Evolutionary conservation across 345 rosid species (phyloP).

Genomic region (Gossypium raimondii): DNA sequence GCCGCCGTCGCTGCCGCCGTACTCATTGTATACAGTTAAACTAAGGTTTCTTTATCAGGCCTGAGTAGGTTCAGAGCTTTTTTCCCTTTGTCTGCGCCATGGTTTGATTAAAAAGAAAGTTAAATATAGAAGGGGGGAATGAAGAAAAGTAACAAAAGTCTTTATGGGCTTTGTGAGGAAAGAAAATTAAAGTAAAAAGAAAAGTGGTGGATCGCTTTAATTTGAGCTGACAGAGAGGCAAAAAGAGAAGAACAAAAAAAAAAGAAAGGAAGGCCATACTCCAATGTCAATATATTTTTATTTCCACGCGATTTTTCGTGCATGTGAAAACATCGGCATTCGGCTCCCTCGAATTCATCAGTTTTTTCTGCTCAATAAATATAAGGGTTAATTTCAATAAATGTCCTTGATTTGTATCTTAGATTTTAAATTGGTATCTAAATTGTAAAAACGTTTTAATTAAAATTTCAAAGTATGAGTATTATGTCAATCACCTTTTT

Average conservation of each 20-base stretch:
- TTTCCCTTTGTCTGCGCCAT: background rate
- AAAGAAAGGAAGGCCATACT: background rate
- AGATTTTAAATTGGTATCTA: too few relatives aligned
- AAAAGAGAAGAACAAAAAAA: background rate
- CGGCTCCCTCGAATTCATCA: background rate
- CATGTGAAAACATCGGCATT: background rate
- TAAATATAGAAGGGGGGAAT: background rate
- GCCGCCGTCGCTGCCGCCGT: slow-evolving; percentile 16
- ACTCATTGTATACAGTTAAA: slow-evolving; percentile 5
- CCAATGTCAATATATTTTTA: background rate
- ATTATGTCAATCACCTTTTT: too few relatives aligned
- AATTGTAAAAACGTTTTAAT: too few relatives aligned
- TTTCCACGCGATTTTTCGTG: slow-evolving; percentile 1
- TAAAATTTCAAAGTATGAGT: too few relatives aligned
- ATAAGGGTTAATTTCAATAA: background rate
- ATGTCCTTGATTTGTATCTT: too few relatives aligned
- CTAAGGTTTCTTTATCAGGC: background rate
- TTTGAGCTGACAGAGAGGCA: slow-evolving; percentile 22
- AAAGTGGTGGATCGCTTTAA: slow-evolving; percentile 15
- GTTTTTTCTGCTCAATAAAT: background rate
- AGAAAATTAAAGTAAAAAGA: slow-evolving; percentile 1
- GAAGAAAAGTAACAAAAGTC: background rate
- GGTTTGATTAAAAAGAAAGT: background rate
- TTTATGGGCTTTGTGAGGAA: background rate
- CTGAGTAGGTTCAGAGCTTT: background rate